Conservation (phyloP, 2,329 filamentous ascomycete genomes). For the Fusarium tanahbumbuense region DNA sequence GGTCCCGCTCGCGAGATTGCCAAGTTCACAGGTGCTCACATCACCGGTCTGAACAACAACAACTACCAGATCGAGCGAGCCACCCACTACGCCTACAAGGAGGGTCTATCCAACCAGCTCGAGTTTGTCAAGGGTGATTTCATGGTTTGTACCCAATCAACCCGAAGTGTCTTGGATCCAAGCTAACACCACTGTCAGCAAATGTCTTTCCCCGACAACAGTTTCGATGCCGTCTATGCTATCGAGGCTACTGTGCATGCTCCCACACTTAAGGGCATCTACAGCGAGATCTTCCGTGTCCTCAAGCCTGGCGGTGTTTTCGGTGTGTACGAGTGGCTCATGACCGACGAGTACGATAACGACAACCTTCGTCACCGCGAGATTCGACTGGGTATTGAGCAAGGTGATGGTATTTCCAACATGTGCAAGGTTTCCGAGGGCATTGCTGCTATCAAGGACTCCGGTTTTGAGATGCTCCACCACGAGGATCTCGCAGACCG, state of each 20-base stretch:
- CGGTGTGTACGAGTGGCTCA: constrained; percentile 98
- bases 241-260: constrained; percentile 98
- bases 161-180: background rate
- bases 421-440: constrained; percentile 92
- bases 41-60: constrained; percentile 97
- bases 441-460: constrained; percentile 82
- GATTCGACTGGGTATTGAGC: constrained; percentile 94
- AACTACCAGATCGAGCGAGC: constrained; percentile 98
- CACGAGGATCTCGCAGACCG: constrained; percentile 88
- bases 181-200: constrained; percentile 63
- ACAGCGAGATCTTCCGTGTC: constrained; percentile 93
- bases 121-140: constrained; percentile 95
- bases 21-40: constrained; percentile 91
- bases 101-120: constrained; percentile 82
- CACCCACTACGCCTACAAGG: constrained; percentile 83
- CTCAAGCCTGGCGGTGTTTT: constrained; percentile 96
- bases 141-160: constrained; percentile 69
- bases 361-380: constrained; percentile 85
- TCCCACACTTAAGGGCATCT: constrained; percentile 89
- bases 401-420: constrained; percentile 96
- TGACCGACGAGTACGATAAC: constrained; percentile 96
- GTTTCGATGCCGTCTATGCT: constrained; percentile 94
- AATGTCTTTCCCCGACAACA: constrained; percentile 94
- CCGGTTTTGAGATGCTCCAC: constrained; percentile 85
- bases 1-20: constrained; percentile 95